phyloP scores from a whole-genome alignment of 2,329 filamentous ascomycete species.

The Colletotrichum sp. region DNA sequence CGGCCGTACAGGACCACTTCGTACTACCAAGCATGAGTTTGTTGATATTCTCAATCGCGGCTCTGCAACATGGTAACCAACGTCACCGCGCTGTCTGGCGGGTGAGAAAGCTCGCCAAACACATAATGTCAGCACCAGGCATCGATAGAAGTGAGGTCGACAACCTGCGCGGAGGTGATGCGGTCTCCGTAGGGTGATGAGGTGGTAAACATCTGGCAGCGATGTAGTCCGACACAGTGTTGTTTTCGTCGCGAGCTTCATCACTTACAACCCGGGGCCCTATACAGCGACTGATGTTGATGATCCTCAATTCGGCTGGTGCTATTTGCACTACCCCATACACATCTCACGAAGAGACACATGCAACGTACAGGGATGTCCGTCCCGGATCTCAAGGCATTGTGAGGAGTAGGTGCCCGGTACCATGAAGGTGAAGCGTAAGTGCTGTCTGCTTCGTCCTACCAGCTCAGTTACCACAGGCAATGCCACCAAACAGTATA shows the following conservation, averaged over 20 bases:
- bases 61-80: not conserved
- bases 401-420: not conserved
- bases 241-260: not conserved
- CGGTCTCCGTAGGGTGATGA: not conserved
- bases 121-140: not conserved
- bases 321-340: not conserved
- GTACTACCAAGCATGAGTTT: not conserved
- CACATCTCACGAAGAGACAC: not conserved
- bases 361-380: not conserved
- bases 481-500: not conserved
- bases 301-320: not conserved
- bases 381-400: not conserved
- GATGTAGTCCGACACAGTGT: not conserved
- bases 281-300: not conserved
- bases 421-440: not conserved
- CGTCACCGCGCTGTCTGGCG: not conserved
- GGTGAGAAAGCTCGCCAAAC: not conserved
- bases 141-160: not conserved
- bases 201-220: not conserved
- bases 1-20: not conserved
- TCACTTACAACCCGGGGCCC: not conserved
- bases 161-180: not conserved
- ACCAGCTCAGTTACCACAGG: not conserved
- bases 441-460: not conserved
- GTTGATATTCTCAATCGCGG: not conserved